Evolutionary conservation across 352 stramenopile species (phyloP), one percentile per base, ranked within the genome.

Genomic region (Phytophthora brassicae): DNA sequence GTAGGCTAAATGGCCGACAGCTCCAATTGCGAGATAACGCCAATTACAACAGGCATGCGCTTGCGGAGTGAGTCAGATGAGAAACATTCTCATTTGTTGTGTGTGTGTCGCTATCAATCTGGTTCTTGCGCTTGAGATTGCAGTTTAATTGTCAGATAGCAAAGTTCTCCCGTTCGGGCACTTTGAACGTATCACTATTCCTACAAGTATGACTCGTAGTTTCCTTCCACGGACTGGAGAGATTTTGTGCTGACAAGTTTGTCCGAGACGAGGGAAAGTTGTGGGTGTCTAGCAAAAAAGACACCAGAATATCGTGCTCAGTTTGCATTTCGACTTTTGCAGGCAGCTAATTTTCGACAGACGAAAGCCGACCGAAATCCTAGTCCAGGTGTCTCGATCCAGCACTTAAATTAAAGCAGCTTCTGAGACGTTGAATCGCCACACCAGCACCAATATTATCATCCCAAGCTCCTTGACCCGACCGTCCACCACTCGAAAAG

Each of bases 361-460:
- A 26, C 2, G 17, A 11, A 31, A 67, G 5, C 16, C 57, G 35
- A 38, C 20, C 57, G 28, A 67, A 64, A 24, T 67, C 64, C 23
- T 67, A 57, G 64, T 44, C 64, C 23, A 52, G 58, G 45, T 28
- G 38, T 13, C 16, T 19, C 6, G 24, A 62, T 19, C 20, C 36
- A 26, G 39, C 24, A 26, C n/a, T n/a, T n/a, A 23, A 14, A 2
- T n/a, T n/a, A n/a, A n/a, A 44, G 17, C 8, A 20, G 13, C 38
- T 1, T 5, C 38, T 2, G 38, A 44, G 8, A 29, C 22, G 36
- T 4, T 31, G 16, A 28, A 20, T 44, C 38, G 20, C 8, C 39
- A 56, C 26, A 20, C 33, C n/a, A 72, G 58, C 31, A 20, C 43
- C 16, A 72, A 17, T 13, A 53, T 72, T 17, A 55, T 33, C 17